Conservation (phyloP, 2,329 filamentous ascomycete genomes). For the Colletotrichum lupini region DNA sequence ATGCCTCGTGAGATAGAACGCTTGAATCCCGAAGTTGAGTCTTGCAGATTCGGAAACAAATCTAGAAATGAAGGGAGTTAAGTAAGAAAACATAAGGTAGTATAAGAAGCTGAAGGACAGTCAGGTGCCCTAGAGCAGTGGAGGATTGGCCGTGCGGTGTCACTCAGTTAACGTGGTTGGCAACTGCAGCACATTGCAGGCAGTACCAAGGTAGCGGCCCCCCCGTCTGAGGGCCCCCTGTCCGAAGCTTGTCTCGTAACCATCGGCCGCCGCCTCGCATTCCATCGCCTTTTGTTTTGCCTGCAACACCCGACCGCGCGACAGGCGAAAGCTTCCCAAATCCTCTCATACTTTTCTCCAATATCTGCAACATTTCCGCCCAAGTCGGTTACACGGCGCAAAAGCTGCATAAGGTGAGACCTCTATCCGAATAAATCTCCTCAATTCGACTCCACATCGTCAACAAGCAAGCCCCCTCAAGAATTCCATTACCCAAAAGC, state of each 20-base stretch:
- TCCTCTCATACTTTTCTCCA: slow-evolving; percentile 4
- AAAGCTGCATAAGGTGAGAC: slow-evolving; percentile 28
- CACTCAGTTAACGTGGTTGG: slow-evolving; percentile 1
- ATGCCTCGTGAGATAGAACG: neutral
- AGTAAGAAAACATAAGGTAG: too few species aligned
- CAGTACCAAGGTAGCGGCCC: neutral
- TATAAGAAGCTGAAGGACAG: neutral
- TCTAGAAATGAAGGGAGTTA: neutral
- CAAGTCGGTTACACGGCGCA: slow-evolving; percentile 8
- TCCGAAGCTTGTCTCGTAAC: slow-evolving; percentile 34
- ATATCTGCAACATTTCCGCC: slow-evolving; percentile 12
- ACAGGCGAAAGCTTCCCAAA: slow-evolving; percentile 16
- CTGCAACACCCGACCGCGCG: slow-evolving; percentile 24
- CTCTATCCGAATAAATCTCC: neutral
- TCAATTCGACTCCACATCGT: slow-evolving; percentile 13
- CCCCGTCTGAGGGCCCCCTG: slow-evolving; percentile 18
- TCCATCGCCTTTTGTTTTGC: slow-evolving; percentile 32
- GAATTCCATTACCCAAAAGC: neutral
- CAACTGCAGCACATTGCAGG: neutral
- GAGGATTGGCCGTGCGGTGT: neutral
- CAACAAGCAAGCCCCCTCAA: neutral
- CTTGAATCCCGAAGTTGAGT: neutral
- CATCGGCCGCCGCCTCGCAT: slow-evolving; percentile 29
- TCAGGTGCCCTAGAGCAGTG: neutral
- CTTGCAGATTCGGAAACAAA: neutral